phyloP scores from a whole-genome alignment of 1,139 yeast genomes.

The Saccharomycopsis hybrid region DNA sequence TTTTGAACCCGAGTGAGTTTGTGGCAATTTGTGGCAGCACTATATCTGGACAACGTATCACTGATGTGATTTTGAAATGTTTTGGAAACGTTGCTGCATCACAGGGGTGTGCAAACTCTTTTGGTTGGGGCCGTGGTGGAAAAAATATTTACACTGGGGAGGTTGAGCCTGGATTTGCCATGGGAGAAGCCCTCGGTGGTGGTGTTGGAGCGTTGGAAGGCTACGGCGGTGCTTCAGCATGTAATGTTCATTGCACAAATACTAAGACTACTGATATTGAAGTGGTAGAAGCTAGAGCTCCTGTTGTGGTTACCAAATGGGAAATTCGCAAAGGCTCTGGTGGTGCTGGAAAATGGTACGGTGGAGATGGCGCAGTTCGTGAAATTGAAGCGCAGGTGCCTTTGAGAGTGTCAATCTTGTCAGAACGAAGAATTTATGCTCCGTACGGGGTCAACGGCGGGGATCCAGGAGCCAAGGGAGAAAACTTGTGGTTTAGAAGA shows the following conservation, averaged over 20 bases:
- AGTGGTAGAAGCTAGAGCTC: constrained; percentile 57
- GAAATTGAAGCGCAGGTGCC: constrained; percentile 54
- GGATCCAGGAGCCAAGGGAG: constrained; percentile 49
- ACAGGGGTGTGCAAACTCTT: constrained; percentile 48
- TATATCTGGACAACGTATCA: constrained; percentile 60
- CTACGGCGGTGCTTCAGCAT: constrained; percentile 58
- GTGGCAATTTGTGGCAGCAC: constrained; percentile 83
- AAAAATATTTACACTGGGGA: constrained; percentile 31
- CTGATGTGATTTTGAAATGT: constrained; percentile 56
- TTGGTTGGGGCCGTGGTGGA: constrained; percentile 38
- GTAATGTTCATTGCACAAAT: constrained; percentile 65
- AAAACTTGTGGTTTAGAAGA: constrained; percentile 38
- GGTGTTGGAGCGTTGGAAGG: constrained; percentile 30
- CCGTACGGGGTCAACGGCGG: constrained; percentile 63
- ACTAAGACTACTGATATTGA: constrained; percentile 66
- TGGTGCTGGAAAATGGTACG: constrained; percentile 45
- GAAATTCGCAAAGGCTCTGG: constrained; percentile 49
- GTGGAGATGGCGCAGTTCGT: constrained; percentile 59
- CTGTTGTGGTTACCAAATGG: constrained; percentile 49
- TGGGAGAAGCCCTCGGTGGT: constrained; percentile 67
- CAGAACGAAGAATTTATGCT: constrained; percentile 51
- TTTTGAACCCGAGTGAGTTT: constrained; percentile 62
- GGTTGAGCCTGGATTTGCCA: constrained; percentile 49
- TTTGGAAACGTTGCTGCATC: constrained; percentile 59
- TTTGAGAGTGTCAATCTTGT: constrained; percentile 50